phyloP scores from a whole-genome alignment of 2,329 filamentous ascomycete genomes.

The Fusarium siculi region DNA sequence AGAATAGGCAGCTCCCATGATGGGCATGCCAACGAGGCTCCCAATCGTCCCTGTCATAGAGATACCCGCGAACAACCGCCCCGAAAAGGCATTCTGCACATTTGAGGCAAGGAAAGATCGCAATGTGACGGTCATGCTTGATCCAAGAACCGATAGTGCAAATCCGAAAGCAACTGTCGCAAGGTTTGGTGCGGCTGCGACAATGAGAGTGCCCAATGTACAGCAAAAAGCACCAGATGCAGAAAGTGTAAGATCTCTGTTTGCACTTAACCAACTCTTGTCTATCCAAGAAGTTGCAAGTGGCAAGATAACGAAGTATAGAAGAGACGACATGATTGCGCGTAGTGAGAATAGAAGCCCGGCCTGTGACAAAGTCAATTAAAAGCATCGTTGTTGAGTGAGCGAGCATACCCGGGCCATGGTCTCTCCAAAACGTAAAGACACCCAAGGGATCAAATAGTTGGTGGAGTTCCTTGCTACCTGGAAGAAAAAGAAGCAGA shows the following conservation, averaged over 20 bases:
- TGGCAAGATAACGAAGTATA: background rate
- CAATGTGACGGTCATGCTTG: background rate
- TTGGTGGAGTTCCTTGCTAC: background rate
- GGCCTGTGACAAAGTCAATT: background rate
- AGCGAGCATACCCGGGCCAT: background rate
- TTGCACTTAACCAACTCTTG: background rate
- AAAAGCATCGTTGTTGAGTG: fast-evolving
- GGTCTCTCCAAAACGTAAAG: background rate
- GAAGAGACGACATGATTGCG: background rate
- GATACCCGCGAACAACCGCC: background rate
- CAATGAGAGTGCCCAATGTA: background rate
- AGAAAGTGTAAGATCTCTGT: background rate
- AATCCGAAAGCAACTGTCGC: background rate
- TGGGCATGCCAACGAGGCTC: background rate
- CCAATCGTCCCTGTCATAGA: background rate
- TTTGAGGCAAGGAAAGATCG: constrained; percentile 2
- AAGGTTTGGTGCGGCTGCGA: background rate
- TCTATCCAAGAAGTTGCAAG: background rate
- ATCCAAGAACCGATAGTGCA: background rate
- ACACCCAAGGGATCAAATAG: constrained; percentile 3
- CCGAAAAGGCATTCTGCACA: background rate
- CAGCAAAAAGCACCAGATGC: background rate
- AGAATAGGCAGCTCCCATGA: constrained; percentile 4
- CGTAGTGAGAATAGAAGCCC: background rate
- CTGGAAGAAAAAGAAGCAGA: constrained; percentile 3